phyloP scores from a whole-genome alignment of 257 asterid genomes.

The Plantago major region DNA sequence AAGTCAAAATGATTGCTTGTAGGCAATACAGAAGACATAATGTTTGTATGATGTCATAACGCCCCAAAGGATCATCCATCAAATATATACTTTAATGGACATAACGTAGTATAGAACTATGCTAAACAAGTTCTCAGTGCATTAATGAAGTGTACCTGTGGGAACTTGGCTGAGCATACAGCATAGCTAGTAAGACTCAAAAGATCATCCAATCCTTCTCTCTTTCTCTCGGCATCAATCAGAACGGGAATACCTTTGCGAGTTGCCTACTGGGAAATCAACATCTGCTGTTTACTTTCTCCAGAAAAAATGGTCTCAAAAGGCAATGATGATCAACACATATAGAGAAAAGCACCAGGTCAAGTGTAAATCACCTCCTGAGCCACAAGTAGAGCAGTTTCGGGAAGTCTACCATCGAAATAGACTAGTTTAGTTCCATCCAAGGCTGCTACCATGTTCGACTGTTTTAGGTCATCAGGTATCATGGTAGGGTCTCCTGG shows the following conservation, averaged over 20 bases:
- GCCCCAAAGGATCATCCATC: too few relatives aligned
- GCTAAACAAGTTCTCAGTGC: slow-evolving; percentile 9
- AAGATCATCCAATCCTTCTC: slow-evolving; percentile 90
- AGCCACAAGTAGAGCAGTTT: slow-evolving; percentile 76
- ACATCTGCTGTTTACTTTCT: slow-evolving; percentile 30
- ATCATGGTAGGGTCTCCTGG: slow-evolving; percentile 94
- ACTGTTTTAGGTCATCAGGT: slow-evolving; percentile 69
- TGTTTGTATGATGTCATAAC: too few relatives aligned
- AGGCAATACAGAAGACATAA: too few relatives aligned
- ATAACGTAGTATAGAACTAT: slow-evolving; percentile 8
- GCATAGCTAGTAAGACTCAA: slow-evolving; percentile 60
- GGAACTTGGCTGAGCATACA: slow-evolving; percentile 81
- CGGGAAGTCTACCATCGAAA: slow-evolving; percentile 77
- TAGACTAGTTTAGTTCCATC: slow-evolving; percentile 70
- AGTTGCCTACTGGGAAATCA: slow-evolving; percentile 87
- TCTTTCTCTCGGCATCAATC: slow-evolving; percentile 79
- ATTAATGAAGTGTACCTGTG: slow-evolving; percentile 61
- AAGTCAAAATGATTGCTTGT: too few relatives aligned
- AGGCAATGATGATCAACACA: slow-evolving; percentile 5
- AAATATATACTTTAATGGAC: not conserved
- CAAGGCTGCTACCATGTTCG: slow-evolving; percentile 56
- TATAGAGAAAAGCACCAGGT: slow-evolving; percentile 14
- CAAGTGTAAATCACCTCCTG: slow-evolving; percentile 59
- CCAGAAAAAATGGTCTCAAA: slow-evolving; percentile 12
- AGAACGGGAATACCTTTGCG: slow-evolving; percentile 81